phyloP scores from a whole-genome alignment of 352 stramenopile genomes.

The Pythium aphanidermatum region DNA sequence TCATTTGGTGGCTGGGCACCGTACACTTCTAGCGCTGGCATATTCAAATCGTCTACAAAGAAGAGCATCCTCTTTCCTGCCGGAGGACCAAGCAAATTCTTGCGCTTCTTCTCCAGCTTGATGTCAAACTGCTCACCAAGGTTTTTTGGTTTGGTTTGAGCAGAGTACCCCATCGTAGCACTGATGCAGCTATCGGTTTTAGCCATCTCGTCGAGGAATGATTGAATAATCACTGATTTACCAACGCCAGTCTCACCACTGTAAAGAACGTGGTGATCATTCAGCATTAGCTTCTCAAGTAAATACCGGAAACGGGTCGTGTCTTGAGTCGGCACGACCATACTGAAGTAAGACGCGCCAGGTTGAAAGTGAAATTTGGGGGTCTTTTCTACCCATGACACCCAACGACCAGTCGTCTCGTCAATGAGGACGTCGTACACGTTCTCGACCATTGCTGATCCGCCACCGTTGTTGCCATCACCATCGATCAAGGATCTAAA shows the following conservation, averaged over 20 bases:
- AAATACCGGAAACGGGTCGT: conserved; percentile 93
- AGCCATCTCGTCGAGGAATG: conserved; percentile 86
- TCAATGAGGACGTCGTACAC: conserved; percentile 86
- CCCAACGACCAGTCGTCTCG: conserved; percentile 61
- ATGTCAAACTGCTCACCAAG: conserved; percentile 81
- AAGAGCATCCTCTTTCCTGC: conserved; percentile 80
- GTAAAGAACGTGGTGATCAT: conserved; percentile 83
- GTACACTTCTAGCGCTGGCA: conserved; percentile 91
- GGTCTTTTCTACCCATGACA: conserved; percentile 86
- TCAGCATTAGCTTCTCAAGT: conserved; percentile 83
- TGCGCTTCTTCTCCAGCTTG: conserved; percentile 80
- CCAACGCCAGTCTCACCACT: conserved; percentile 90
- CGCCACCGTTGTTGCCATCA: conserved; percentile 23
- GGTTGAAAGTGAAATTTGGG: conserved; percentile 84
- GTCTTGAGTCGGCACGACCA: conserved; percentile 93
- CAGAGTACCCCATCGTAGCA: conserved; percentile 87
- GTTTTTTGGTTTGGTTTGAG: conserved; percentile 83
- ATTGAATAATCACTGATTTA: conserved; percentile 91
- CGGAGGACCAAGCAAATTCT: conserved; percentile 70
- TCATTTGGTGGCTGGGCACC: conserved; percentile 91
- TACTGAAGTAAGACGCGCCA: conserved; percentile 89
- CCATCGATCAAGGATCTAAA: conserved; percentile 54
- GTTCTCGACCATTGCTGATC: conserved; percentile 40
- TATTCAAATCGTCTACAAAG: conserved; percentile 92
- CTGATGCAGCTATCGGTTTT: conserved; percentile 78